A percentile compares a stretch with the other conserved stretches of the same genome.
These are phyloP conservation scores for Halenospora varia DNA, from an alignment of 495 filamentous ascomycete genomes.

Conservation along the genomic window DNA sequence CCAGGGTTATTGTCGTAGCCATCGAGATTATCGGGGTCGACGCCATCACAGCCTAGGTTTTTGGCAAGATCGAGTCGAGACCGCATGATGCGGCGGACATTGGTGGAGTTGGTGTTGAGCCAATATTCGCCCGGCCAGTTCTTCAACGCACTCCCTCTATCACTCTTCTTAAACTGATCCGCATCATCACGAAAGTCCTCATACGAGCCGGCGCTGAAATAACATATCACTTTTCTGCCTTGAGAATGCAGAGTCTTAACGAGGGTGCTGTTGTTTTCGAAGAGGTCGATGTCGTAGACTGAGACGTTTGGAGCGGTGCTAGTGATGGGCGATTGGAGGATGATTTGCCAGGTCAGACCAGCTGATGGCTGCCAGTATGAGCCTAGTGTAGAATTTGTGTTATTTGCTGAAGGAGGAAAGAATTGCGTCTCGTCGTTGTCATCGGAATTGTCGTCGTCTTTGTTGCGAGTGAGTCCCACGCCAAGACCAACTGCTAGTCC, in stretches of 20 bases:
- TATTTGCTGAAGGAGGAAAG: background rate
- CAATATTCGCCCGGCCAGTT: conserved; percentile 66
- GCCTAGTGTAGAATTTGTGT: conserved; percentile 22
- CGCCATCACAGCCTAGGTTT: conserved; percentile 62
- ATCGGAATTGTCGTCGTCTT: conserved; percentile 18
- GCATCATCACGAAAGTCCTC: conserved; percentile 57
- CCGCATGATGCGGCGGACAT: conserved; percentile 59
- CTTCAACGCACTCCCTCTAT: conserved; percentile 48
- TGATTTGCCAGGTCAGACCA: conserved; percentile 53
- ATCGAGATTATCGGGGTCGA: conserved; percentile 72
- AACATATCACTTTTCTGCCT: conserved; percentile 63
- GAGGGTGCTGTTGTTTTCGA: conserved; percentile 40
- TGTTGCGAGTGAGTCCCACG: conserved; percentile 30
- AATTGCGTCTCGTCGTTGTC: background rate
- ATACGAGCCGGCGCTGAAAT: conserved; percentile 59
- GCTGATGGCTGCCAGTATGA: conserved; percentile 45
- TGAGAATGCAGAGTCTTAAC: conserved; percentile 44
- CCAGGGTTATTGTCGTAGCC: conserved; percentile 59
- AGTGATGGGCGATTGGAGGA: conserved; percentile 41
- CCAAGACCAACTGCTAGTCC: conserved; percentile 52
- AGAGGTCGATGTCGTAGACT: conserved; percentile 62
- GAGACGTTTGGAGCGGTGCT: conserved; percentile 36
- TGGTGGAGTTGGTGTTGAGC: conserved; percentile 53
- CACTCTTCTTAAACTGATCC: conserved; percentile 42
- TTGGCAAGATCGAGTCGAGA: conserved; percentile 50